phyloP scores from a whole-genome alignment of 164 flowering plant genomes.

The Umbilicus rupestris region DNA sequence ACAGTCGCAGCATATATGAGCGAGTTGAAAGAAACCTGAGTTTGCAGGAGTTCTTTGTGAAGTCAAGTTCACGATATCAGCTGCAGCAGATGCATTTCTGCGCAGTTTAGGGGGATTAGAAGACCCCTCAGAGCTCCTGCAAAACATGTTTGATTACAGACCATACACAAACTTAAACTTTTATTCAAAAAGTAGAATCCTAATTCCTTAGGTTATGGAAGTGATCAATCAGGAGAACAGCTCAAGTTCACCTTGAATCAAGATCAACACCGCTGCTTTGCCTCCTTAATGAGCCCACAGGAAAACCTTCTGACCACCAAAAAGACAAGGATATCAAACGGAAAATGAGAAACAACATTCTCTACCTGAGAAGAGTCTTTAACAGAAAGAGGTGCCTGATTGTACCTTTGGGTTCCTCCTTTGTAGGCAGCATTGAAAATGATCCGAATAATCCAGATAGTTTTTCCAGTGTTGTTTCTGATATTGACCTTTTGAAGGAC shows the following conservation, averaged over 20 bases:
- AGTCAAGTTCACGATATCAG: conserved; percentile 41
- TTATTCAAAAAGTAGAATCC: not conserved
- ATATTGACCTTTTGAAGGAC: conserved; percentile 68
- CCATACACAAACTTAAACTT: not conserved
- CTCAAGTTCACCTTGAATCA: conserved; percentile 38
- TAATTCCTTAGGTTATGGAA: not conserved
- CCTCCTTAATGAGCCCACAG: conserved; percentile 61
- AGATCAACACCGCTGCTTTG: conserved; percentile 71
- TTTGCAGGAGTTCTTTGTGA: conserved; percentile 31
- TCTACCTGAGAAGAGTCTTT: not conserved
- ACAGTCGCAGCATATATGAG: not conserved
- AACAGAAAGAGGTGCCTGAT: not conserved
- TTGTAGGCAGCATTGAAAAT: conserved; percentile 46
- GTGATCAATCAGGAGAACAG: conserved; percentile 7
- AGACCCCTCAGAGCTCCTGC: conserved; percentile 41
- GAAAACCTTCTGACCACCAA: conserved; percentile 5
- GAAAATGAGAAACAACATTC: not conserved
- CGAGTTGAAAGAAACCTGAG: conserved; percentile 37
- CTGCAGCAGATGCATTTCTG: conserved; percentile 70
- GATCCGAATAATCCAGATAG: conserved; percentile 70
- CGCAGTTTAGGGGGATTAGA: conserved; percentile 46
- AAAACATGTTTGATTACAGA: not conserved
- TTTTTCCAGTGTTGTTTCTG: conserved; percentile 67
- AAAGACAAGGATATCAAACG: not conserved
- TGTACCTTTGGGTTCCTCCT: conserved; percentile 53